Percentiles rank a stretch among this genome's conserved stretches.
phyloP scores from a whole-genome alignment of 305 asterid genomes.

The Striga hermonthica region DNA sequence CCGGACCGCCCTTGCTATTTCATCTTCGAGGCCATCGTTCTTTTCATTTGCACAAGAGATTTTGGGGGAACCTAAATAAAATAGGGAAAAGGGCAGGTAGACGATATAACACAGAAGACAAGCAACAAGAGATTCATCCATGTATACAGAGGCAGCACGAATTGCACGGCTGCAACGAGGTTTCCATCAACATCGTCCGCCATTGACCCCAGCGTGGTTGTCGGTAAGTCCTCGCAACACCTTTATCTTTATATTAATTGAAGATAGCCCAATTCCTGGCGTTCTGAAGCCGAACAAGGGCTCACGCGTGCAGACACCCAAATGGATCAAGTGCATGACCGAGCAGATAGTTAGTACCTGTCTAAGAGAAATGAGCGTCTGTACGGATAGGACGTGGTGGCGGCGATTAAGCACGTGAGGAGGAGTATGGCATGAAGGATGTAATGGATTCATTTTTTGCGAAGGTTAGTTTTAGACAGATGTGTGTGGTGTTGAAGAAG shows the following conservation, averaged over 20 bases:
- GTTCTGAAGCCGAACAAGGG: constrained; percentile 78
- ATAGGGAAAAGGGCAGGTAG: no score
- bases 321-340: constrained; percentile 84
- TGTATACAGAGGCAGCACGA: no score
- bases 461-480: constrained; percentile 78
- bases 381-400: constrained; percentile 83
- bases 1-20: no score
- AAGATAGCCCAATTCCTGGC: constrained; percentile 75
- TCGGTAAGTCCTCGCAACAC: constrained; percentile 41
- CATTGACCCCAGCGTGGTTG: constrained; percentile 76
- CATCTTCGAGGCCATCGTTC: no score
- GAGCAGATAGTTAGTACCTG: constrained; percentile 85
- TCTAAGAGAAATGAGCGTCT: constrained; percentile 83
- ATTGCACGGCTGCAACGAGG: constrained; percentile 46
- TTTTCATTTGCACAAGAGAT: no score
- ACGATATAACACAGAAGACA: no score
- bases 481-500: constrained; percentile 92
- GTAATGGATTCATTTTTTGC: constrained; percentile 82
- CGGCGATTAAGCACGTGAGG: constrained; percentile 79
- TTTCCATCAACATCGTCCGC: constrained; percentile 64
- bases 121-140: no score
- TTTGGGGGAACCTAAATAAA: no score
- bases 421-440: constrained; percentile 72
- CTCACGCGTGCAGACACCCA: constrained; percentile 83
- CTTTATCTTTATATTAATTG: background rate